Evolutionary conservation across 495 filamentous ascomycete genomes (phyloP), one percentile per base, ranked within the genome.

Genomic region (Xylaria intraflava): DNA sequence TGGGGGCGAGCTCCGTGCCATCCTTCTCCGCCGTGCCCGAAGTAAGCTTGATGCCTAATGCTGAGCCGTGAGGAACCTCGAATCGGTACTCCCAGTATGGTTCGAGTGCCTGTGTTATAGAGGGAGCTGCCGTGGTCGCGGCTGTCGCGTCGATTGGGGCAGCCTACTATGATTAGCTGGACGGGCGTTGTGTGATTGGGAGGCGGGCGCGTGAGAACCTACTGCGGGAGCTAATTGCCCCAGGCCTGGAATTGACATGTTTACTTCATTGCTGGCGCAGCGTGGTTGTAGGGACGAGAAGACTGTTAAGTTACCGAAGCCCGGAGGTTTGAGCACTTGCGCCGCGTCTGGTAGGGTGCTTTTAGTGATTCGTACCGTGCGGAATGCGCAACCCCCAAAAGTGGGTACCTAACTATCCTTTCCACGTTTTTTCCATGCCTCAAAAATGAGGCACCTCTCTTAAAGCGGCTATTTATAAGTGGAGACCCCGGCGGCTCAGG

Each of bases 21-120:
- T 97, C 96, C 62, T 94, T 81, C 75, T 99, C 93, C 36, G 94
- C 94, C 11, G 83, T 89, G 58, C 93, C 93, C 33, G 77, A 78
- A 35, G 87, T 68, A 19, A 99, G 78, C 24, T 66, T 67, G 17
- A 71, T 69, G 17, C 67, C 75, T 44, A 90, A 69, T 16, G 73
- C 81, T 16, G 77, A 74, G 10, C 78, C 77, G 64, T 83, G 85
- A 23, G 86, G 80, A 26, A 94, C 87, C 62, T 95, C 87, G 74
- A 98, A 98, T 52, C 93, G 82, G 85, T 88, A 98, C 78, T 98
- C 93, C 70, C 75, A 74, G 49, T 72, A 72, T 22, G 72, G 72
- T 20, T 67, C 67, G 48, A 81, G 75, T 44, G 58, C 60, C 31
- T 63, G 44, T 42, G 58, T 62, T n/a, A 51, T 62, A 5, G 55